A percentile compares a stretch with the other conserved stretches of the same genome.
phyloP scores from a whole-genome alignment of 2,329 filamentous ascomycete species.

The Pestalotiopsis sp. region DNA sequence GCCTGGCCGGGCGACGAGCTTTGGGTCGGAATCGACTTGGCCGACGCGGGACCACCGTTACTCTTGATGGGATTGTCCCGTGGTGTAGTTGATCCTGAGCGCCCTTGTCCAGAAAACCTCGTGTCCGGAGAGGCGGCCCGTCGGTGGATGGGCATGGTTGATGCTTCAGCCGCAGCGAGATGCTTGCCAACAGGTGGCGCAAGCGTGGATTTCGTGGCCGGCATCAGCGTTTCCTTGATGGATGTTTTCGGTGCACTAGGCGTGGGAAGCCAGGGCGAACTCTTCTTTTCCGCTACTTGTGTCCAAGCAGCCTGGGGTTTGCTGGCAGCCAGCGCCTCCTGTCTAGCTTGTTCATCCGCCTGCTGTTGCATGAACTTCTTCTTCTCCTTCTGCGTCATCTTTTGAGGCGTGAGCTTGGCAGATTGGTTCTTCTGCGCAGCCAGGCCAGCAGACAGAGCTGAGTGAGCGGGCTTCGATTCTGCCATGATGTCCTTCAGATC shows the following conservation, averaged over 20 bases:
- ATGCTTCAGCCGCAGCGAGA: constrained; percentile 43
- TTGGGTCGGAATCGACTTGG: constrained; percentile 10
- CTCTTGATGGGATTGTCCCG: constrained; percentile 15
- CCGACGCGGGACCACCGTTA: constrained; percentile 16
- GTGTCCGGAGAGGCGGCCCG: constrained; percentile 65
- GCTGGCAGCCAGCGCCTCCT: constrained; percentile 33
- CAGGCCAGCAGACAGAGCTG: constrained; percentile 56
- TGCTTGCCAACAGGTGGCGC: constrained; percentile 40
- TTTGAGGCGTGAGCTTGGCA: constrained; percentile 48
- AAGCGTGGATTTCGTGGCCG: constrained; percentile 31
- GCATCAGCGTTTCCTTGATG: constrained; percentile 49
- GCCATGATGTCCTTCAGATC: constrained; percentile 79
- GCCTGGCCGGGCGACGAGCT: constrained; percentile 28
- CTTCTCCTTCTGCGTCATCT: constrained; percentile 88
- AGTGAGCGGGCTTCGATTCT: constrained; percentile 51
- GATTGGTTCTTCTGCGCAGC: constrained; percentile 52
- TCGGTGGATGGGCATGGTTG: constrained; percentile 40
- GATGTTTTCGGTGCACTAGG: constrained; percentile 49
- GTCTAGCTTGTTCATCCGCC: constrained; percentile 44
- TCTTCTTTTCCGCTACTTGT: constrained; percentile 40
- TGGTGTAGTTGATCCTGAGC: constrained; percentile 19
- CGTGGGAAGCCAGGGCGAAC: constrained; percentile 69
- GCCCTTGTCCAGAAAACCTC: constrained; percentile 60
- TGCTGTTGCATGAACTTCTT: constrained; percentile 80
- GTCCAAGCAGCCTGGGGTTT: constrained; percentile 49